Evolutionary conservation across 441 rosid species (phyloP).

Genomic region (Pelargonium cotyledonis): DNA sequence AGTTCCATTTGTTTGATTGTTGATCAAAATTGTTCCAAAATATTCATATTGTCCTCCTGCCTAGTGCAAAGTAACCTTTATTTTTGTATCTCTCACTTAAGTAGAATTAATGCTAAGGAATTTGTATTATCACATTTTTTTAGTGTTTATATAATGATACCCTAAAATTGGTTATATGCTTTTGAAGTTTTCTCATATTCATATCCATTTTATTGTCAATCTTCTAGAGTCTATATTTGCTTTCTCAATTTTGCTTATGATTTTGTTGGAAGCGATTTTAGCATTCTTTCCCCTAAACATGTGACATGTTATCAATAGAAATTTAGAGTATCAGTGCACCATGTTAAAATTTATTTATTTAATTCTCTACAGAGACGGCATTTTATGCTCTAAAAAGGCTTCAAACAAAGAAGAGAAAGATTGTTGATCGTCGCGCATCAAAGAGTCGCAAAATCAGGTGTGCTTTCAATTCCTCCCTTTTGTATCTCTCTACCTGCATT

Average conservation of each 20-base stretch:
- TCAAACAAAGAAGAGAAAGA: constrained; percentile 78
- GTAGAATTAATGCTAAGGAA: neutral
- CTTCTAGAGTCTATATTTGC: neutral
- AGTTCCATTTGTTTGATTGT: neutral
- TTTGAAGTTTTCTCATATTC: too few relatives aligned
- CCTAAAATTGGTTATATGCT: too few relatives aligned
- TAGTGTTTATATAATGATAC: neutral
- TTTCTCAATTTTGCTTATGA: neutral
- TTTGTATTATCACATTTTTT: too few relatives aligned
- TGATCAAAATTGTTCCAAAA: neutral
- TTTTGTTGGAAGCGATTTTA: neutral
- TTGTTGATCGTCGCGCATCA: constrained; percentile 86
- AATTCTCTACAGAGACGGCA: constrained; percentile 47
- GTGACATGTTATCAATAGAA: neutral
- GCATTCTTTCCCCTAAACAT: neutral
- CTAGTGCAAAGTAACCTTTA: too few relatives aligned
- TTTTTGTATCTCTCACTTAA: too few relatives aligned
- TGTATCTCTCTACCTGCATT: neutral
- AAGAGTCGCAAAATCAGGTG: constrained; percentile 88
- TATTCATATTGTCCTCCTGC: neutral
- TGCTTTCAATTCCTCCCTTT: neutral
- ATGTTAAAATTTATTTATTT: neutral
- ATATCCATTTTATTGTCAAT: neutral
- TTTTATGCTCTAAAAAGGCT: constrained; percentile 62
- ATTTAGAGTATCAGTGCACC: neutral